These are phyloP conservation scores for Alternaria ethzedia DNA, from an alignment of 2,329 filamentous ascomycete genomes.

Conservation along the genomic window DNA sequence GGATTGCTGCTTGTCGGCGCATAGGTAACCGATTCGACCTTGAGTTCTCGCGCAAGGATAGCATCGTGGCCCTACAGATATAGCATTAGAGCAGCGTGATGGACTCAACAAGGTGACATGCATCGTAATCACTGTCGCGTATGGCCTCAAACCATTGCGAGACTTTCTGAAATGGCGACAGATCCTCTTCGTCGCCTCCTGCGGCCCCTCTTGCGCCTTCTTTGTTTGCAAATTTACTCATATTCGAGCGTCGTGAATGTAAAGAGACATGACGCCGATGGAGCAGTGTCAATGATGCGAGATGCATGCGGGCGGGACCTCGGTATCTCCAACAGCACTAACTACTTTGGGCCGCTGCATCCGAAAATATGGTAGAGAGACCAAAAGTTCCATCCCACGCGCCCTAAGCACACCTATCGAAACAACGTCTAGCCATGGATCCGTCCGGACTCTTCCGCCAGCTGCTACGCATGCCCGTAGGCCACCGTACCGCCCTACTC, in stretches of 20 bases:
- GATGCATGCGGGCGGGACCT: conserved; percentile 9
- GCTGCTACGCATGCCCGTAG: conserved; percentile 34
- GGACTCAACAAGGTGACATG: conserved; percentile 4
- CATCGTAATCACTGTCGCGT: conserved; percentile 30
- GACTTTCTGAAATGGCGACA: conserved; percentile 30
- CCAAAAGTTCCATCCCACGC: neutral
- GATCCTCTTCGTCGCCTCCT: neutral
- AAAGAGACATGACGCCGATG: neutral
- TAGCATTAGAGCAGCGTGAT: conserved; percentile 8
- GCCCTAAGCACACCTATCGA: neutral
- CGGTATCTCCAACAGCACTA: conserved; percentile 12
- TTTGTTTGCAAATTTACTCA: conserved; percentile 5
- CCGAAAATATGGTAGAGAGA: conserved; percentile 1
- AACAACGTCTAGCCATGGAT: conserved; percentile 29
- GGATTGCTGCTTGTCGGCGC: conserved; percentile 35
- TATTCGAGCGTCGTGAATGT: neutral
- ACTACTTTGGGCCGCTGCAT: neutral
- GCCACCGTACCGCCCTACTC: conserved; percentile 26
- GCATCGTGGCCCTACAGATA: conserved; percentile 41
- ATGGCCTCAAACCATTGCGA: conserved; percentile 31
- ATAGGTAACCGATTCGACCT: conserved; percentile 42
- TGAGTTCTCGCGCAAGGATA: conserved; percentile 37
- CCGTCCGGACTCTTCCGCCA: conserved; percentile 30
- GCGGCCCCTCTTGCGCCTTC: neutral
- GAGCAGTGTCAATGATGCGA: conserved; percentile 3